These are phyloP conservation scores for Entoloma clypeatum DNA, from an alignment of 1,284 basidiomycete genomes.

Conservation along the genomic window DNA sequence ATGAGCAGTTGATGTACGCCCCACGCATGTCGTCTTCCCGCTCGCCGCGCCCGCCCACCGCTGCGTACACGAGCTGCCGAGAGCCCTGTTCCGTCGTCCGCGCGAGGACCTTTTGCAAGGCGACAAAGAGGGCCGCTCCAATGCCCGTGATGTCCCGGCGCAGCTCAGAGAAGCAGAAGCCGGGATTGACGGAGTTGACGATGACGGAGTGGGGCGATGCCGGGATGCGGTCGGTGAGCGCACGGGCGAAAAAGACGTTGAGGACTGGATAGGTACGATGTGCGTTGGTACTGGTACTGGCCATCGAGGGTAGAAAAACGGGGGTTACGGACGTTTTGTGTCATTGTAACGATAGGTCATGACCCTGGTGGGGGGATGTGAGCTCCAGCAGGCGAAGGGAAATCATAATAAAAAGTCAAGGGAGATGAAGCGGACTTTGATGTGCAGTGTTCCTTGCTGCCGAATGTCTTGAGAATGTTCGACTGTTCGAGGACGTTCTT, in stretches of 20 bases:
- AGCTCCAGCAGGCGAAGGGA: neutral
- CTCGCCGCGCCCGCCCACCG: slow-evolving; percentile 28
- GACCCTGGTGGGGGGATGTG: slow-evolving; percentile 9
- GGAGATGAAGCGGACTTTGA: slow-evolving; percentile 17
- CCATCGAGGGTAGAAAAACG: neutral
- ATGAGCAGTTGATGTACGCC: slow-evolving; percentile 26
- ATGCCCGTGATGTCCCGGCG: slow-evolving; percentile 23
- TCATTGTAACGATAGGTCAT: slow-evolving; percentile 25
- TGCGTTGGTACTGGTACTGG: slow-evolving; percentile 3
- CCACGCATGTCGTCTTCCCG: slow-evolving; percentile 35
- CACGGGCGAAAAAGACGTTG: slow-evolving; percentile 39
- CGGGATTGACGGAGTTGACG: slow-evolving; percentile 38
- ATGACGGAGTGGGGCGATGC: slow-evolving; percentile 30
- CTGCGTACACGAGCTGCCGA: slow-evolving; percentile 38
- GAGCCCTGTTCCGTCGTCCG: slow-evolving; percentile 37
- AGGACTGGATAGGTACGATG: slow-evolving; percentile 34
- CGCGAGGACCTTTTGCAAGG: slow-evolving; percentile 26
- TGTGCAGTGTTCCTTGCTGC: slow-evolving; percentile 26
- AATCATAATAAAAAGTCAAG: neutral
- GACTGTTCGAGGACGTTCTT: slow-evolving; percentile 22
- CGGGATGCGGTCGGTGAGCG: slow-evolving; percentile 31
- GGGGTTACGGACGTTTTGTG: slow-evolving; percentile 29
- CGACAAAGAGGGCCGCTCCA: slow-evolving; percentile 8
- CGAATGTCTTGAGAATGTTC: slow-evolving; percentile 27
- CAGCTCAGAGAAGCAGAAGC: slow-evolving; percentile 42